Conservation (phyloP, 306 rosid genomes). For the Cicer pinnatifidum region DNA sequence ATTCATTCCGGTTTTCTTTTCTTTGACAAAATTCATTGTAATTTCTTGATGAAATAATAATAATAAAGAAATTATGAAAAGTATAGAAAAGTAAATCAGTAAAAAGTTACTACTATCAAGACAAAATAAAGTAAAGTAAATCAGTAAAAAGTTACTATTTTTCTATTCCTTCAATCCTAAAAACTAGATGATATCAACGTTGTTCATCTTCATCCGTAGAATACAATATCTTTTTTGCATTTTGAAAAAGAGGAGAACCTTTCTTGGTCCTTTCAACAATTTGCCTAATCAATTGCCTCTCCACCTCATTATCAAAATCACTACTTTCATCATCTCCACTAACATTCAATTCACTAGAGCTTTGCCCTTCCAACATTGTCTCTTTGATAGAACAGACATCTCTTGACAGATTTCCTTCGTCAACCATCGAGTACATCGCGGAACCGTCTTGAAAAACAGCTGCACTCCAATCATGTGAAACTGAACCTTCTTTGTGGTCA, state of each 20-base stretch:
- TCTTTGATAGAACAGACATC: slow-evolving; percentile 31
- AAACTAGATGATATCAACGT: slow-evolving; percentile 43
- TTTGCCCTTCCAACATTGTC: slow-evolving; percentile 46
- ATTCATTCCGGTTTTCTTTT: background rate
- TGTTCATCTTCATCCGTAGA: slow-evolving; percentile 60
- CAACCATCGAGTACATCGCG: slow-evolving; percentile 4
- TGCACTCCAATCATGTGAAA: slow-evolving; percentile 27
- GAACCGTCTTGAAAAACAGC: slow-evolving; percentile 45
- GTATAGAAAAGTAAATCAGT: background rate
- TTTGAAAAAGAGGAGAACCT: slow-evolving; percentile 75
- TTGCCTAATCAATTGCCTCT: slow-evolving; percentile 77
- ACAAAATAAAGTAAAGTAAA: background rate
- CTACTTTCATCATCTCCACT: slow-evolving; percentile 56
- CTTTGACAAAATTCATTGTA: background rate
- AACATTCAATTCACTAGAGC: slow-evolving; percentile 47
- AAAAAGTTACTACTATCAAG: background rate
- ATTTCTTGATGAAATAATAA: background rate
- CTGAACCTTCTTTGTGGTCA: slow-evolving; percentile 38
- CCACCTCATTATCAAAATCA: slow-evolving; percentile 71
- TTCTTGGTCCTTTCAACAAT: slow-evolving; percentile 87
- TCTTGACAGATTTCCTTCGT: slow-evolving; percentile 33
- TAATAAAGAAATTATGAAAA: background rate
- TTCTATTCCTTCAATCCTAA: slow-evolving; percentile 48
- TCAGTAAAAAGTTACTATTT: background rate
- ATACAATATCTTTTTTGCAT: slow-evolving; percentile 70